Conservation (phyloP, 768 basidiomycete species). For the Hemileccinum impolitum region DNA sequence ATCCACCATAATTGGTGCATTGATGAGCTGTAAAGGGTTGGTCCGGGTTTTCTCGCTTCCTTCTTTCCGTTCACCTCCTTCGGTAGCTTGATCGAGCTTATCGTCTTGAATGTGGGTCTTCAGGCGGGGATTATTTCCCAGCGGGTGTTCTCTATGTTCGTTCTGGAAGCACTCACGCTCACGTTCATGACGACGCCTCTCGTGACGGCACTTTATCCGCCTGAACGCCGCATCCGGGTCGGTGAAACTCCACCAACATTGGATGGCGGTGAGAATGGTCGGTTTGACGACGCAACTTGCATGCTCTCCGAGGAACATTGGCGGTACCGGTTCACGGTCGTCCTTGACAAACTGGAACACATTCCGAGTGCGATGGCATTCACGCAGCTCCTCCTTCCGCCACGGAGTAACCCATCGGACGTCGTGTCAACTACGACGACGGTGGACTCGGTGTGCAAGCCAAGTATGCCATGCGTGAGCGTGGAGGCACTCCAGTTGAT, state of each 20-base stretch:
- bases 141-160: constrained; percentile 93
- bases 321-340: constrained; percentile 72
- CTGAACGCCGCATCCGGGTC: constrained; percentile 50
- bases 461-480: constrained; percentile 33
- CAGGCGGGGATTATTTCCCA: constrained; percentile 71
- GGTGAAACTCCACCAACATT: constrained; percentile 8
- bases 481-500: constrained; percentile 82
- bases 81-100: constrained; percentile 81
- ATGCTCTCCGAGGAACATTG: constrained; percentile 22
- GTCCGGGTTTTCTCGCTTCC: constrained; percentile 1
- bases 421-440: constrained; percentile 10
- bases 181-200: constrained; percentile 87
- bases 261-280: constrained; percentile 34
- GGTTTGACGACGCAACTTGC: constrained; percentile 4
- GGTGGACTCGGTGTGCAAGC: neutral
- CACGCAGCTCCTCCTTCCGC: constrained; percentile 70
- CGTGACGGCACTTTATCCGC: constrained; percentile 65
- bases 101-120: constrained; percentile 93
- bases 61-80: neutral
- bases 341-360: constrained; percentile 89
- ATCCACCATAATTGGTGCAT: constrained; percentile 74
- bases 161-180: constrained; percentile 75
- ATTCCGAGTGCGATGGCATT: constrained; percentile 88
- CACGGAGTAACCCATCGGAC: constrained; percentile 9
- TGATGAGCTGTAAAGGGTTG: constrained; percentile 96